Evolutionary conservation across 2,329 filamentous ascomycete genomes (phyloP).

Genomic region (Ophiognomonia clavigignenti-juglandacearum): DNA sequence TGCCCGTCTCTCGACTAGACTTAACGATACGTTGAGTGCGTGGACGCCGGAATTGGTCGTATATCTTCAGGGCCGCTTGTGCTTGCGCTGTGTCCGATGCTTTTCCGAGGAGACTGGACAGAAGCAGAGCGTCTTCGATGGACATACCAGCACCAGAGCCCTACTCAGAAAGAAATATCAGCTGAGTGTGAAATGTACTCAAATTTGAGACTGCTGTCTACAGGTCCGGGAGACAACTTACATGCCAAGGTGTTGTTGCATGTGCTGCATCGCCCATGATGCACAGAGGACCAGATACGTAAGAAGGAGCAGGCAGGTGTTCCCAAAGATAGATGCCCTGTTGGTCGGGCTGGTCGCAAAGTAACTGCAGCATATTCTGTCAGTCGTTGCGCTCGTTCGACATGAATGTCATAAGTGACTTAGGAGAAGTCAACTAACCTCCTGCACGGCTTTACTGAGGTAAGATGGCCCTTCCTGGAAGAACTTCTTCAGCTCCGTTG

Average conservation of each 20-base stretch:
- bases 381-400: no score
- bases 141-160: conserved; percentile 1
- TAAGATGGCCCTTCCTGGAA: conserved; percentile 4
- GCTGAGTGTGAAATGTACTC: not conserved
- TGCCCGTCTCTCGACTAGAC: conserved; percentile 4
- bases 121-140: conserved; percentile 2
- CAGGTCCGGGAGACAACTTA: no score
- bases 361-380: no score
- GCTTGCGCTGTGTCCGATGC: not conserved
- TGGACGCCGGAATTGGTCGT: conserved; percentile 4
- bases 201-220: no score
- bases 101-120: not conserved
- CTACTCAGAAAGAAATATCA: not conserved
- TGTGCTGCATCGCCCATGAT: conserved; percentile 19
- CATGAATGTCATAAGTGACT: no score
- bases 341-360: conserved; percentile 20
- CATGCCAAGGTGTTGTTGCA: conserved; percentile 4
- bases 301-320: conserved; percentile 17
- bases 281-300: conserved; percentile 19
- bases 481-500: conserved; percentile 18
- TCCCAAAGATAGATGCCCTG: conserved; percentile 22
- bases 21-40: conserved; percentile 7
- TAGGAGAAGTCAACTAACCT: not conserved
- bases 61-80: not conserved
- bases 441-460: not conserved